These are phyloP conservation scores for Chytriomyces sp. DNA, from an alignment of 192 early-diverging fungal genomes.

Conservation along the genomic window DNA sequence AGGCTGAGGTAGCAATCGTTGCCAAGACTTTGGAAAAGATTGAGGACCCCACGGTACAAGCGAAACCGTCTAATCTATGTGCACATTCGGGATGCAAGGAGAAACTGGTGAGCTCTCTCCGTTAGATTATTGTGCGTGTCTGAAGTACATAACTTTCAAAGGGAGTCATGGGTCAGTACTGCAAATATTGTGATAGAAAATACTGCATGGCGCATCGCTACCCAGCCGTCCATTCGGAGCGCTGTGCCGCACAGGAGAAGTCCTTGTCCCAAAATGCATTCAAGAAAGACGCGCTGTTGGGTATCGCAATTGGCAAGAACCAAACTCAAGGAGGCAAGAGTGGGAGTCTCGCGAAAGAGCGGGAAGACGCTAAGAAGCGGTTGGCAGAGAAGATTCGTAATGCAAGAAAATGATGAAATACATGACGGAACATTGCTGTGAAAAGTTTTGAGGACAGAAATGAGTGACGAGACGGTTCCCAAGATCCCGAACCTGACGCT, in stretches of 20 bases:
- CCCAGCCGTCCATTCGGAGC: slow-evolving; percentile 14
- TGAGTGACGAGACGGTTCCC: slow-evolving; percentile 10
- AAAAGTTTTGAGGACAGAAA: neutral
- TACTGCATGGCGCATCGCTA: slow-evolving; percentile 24
- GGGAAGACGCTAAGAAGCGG: slow-evolving; percentile 25
- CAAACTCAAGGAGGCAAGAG: slow-evolving; percentile 29
- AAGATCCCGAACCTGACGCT: slow-evolving; percentile 85
- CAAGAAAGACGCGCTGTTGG: slow-evolving; percentile 24
- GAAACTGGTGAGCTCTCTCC: neutral
- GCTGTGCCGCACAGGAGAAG: slow-evolving; percentile 6
- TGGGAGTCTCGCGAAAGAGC: slow-evolving; percentile 24
- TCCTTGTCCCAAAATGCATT: neutral
- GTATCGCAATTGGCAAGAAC: slow-evolving; percentile 10
- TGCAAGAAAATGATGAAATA: slow-evolving; percentile 16
- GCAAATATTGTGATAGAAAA: slow-evolving; percentile 25
- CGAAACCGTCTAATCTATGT: slow-evolving; percentile 19
- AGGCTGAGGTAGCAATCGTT: neutral
- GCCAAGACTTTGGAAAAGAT: slow-evolving; percentile 15
- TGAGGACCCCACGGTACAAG: slow-evolving; percentile 6
- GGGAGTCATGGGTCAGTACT: slow-evolving; percentile 12
- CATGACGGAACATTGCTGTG: neutral
- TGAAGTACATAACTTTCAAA: neutral
- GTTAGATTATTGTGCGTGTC: neutral
- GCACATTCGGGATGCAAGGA: slow-evolving; percentile 12
- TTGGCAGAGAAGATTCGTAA: slow-evolving; percentile 18